Base-by-base conservation (phyloP, 495 filamentous ascomycete species). In the Aspergillus kassunensis region DNA sequence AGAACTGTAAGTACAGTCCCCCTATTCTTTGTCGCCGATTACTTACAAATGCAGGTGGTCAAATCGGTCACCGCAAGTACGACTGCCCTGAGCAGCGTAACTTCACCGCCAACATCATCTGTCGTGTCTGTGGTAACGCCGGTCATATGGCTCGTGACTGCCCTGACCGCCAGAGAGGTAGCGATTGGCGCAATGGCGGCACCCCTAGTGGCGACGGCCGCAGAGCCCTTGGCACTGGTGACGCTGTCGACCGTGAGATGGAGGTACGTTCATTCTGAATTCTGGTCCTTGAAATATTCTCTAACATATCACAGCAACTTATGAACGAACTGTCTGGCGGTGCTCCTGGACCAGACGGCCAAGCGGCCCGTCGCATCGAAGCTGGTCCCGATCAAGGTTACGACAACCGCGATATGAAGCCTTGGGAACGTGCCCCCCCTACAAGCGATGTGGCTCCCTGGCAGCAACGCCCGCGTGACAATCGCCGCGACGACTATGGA, bases 1-100 rank as follows among this genome's bases (percentile, higher is more conserved):
- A 97, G 74, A 99, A 99, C 77, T 99, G 95, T 83, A 75, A 68
- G 81, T 70, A 34, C 46, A 39, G 33, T 25, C 16, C 18, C 19
- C 6, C 8, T 15, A 4, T 9, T 35, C 20, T 19, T 3, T 24
- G 2, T 12, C 8, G 34, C n/a, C 34, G 20, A 6, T 2, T 45
- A 33, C 8, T 46, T 45, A 44, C 27, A 24, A 33, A 42, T 12
- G 44, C 31, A 86, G 83, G 83, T 71, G 95, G 92, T 57, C 89
- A 99, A 80, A 97, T 99, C 54, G 95, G 95, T 50, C 95, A 99
- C 70, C 84, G 95, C 67, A 99, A 97, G 70, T 97, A 96, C 60
- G 95, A 99, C 68, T 99, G 95, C 58, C 95, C 95, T 6, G 87
- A 99, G 74, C 90, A 95, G 68, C 87, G 89, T 65, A 99, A 99